Percentiles rank a stretch among this genome's conserved stretches.
Evolutionary conservation across 306 rosid genomes (phyloP).

Genomic region (Comarum palustre): DNA sequence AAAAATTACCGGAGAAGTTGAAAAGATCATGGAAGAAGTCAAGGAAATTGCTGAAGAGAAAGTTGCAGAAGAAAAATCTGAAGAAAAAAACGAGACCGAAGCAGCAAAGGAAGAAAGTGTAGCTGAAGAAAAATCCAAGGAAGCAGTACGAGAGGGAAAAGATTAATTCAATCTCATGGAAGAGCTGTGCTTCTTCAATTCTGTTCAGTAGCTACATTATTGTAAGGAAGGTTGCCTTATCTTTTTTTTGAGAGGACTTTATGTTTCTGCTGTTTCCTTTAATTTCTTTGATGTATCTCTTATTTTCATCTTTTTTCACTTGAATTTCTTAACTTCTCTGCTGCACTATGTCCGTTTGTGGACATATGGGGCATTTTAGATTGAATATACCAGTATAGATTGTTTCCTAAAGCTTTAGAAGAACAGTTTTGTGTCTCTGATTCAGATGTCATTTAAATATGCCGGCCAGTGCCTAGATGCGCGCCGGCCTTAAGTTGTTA

Average conservation of each 20-base stretch:
- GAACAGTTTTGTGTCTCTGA: not conserved
- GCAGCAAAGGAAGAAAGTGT: not conserved
- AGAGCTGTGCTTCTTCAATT: not conserved
- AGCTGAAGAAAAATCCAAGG: slow-evolving; percentile 3
- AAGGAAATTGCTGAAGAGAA: slow-evolving; percentile 4
- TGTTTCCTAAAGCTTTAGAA: not conserved
- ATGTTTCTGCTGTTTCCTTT: not conserved
- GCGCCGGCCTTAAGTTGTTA: too few relatives aligned
- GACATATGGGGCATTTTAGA: slow-evolving; percentile 1
- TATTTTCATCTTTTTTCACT: not conserved
- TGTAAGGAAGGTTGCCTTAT: slow-evolving; percentile 4
- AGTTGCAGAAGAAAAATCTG: not conserved
- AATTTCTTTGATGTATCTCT: not conserved
- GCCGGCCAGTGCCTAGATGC: not conserved
- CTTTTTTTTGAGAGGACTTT: not conserved
- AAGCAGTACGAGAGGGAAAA: slow-evolving; percentile 1
- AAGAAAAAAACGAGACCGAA: not conserved
- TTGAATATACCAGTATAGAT: slow-evolving; percentile 1
- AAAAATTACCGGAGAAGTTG: not conserved
- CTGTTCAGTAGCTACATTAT: not conserved
- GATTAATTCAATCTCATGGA: not conserved
- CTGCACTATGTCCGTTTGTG: not conserved
- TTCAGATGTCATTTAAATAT: not conserved
- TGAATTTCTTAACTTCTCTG: not conserved
- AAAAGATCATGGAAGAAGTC: slow-evolving; percentile 5